Conservation (phyloP, 164 flowering plant species). For the Malania oleifera region DNA sequence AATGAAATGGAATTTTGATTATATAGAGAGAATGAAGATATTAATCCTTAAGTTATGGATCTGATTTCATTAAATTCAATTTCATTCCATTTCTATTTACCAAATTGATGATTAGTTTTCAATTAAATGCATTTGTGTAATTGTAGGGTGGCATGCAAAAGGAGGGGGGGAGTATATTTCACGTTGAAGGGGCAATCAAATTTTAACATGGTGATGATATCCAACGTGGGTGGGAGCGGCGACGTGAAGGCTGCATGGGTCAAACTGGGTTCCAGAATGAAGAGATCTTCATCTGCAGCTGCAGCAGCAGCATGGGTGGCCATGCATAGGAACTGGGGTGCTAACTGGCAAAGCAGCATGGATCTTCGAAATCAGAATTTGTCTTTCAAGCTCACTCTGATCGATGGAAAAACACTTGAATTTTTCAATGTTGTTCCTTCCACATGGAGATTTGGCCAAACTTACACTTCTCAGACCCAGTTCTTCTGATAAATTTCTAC, state of each 20-base stretch:
- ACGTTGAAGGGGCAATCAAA: constrained; percentile 65
- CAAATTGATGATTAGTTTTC: too few relatives aligned
- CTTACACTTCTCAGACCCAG: constrained; percentile 51
- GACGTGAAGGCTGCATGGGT: constrained; percentile 59
- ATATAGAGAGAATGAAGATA: neutral
- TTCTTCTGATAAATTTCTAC: constrained; percentile 29
- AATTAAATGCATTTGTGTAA: neutral
- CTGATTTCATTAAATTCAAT: too few relatives aligned
- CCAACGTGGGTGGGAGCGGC: constrained; percentile 74
- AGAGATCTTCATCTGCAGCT: too few relatives aligned
- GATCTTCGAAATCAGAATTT: constrained; percentile 43
- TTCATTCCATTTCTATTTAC: too few relatives aligned
- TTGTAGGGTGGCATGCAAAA: constrained; percentile 54
- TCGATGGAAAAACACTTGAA: constrained; percentile 39
- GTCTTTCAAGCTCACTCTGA: constrained; percentile 50
- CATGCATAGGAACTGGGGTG: constrained; percentile 85
- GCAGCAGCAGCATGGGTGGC: constrained; percentile 55
- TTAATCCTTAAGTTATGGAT: too few relatives aligned
- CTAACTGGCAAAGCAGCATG: constrained; percentile 60
- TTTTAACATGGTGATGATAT: constrained; percentile 69
- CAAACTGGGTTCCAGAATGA: constrained; percentile 34
- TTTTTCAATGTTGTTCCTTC: constrained; percentile 60
- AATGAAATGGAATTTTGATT: too few relatives aligned
- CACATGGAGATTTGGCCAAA: constrained; percentile 65
- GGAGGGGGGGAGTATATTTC: constrained; percentile 73